Base-by-base conservation (phyloP, 805 yeast genomes). In the Suhomyces sp. region DNA sequence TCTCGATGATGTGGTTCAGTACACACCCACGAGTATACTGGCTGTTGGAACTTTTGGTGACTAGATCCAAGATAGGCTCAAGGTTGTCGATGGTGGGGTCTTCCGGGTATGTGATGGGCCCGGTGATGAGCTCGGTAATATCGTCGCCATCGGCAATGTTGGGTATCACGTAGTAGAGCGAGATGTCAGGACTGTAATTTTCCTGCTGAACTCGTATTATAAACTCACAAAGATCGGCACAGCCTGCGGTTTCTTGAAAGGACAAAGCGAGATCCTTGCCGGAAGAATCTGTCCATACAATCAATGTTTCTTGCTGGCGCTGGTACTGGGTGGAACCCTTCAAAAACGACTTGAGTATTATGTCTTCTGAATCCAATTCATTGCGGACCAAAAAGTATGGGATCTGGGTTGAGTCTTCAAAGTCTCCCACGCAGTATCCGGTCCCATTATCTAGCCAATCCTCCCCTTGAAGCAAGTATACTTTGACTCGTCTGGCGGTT, bases 401-500 rank as follows among this genome's bases (percentile, higher is more conserved):
- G 4, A 61, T 63, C 12, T 62, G 60, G 19, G 68, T 55, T 3
- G 47, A 40, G 52, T 74, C 76, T 12, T 62, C 63, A 5, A 85
- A 59, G 56, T 84, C 85, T 6, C 97, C 97, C 47, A 80, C 78
- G 62, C 97, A 90, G 64, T 81, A 86, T 0, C 99, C 98, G 0
- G 97, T 91, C 17, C 97, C 98, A 46, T 86, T 82, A 63, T 93
- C 98, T 39, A 83, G 75, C 99, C 99, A 93, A 59, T 82, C 86
- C 46, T 86, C 92, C 25, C 87, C 86, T 39, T 83, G 84, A 29
- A 94, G 74, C 13, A 88, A 77, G 64, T 93, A 94, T n/a, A 94
- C 93, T 64, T 92, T 93, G 47, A 93, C 99, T 57, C 97, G 75
- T 63, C 91, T 81, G 10, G 91, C 88, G 3, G 65, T 61, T 24